Base-by-base conservation (phyloP, 2,329 filamentous ascomycete genomes). In the Mycosphaerelloides madeirae region DNA sequence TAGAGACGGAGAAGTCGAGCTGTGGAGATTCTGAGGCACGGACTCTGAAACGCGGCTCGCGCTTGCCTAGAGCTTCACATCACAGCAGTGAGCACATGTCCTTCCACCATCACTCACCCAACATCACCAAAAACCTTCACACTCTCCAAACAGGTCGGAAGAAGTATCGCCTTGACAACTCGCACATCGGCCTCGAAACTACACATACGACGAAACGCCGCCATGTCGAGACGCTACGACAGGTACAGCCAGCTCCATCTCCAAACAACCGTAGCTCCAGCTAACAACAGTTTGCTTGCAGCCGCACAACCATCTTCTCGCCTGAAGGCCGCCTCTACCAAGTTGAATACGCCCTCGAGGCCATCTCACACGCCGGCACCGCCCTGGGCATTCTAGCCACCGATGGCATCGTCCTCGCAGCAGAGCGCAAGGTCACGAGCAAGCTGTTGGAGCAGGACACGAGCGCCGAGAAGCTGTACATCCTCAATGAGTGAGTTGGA, bases 401-500 rank as follows among this genome's bases (percentile, higher is more conserved):
- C 71, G 93, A 98, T 80, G 93, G 93, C 62, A 98, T 98, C 65
- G 93, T 98, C 50, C 81, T 98, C 45, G 93, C 94, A 44, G 93
- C 94, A 34, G 93, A 98, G 80, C 83, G 93, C 68, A 98, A 98
- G 76, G 93, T 98, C 62, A 98, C 93, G 50, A 97, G 93, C 73
- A 98, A 98, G 81, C 78, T 98, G 66, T 74, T 98, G 65, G 93
- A 98, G 78, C 94, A 98, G 75, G 93, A 98, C 73, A 98, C 94
- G 54, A 97, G 93, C 43, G 94, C 93, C 39, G 93, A 98, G 83
- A 98, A 98, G 83, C 87, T 98, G 59, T 98, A 98, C 73, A 96
- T 95, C 63, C 76, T 98, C 62, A 98, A 98, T 62, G 93, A 98
- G 91, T 96, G 76, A 52, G 85, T 49, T 3, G 63, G 25, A 7